Evolutionary conservation across 352 stramenopile genomes (phyloP), one percentile per base, ranked within the genome.

Genomic region (Peronospora destructor): DNA sequence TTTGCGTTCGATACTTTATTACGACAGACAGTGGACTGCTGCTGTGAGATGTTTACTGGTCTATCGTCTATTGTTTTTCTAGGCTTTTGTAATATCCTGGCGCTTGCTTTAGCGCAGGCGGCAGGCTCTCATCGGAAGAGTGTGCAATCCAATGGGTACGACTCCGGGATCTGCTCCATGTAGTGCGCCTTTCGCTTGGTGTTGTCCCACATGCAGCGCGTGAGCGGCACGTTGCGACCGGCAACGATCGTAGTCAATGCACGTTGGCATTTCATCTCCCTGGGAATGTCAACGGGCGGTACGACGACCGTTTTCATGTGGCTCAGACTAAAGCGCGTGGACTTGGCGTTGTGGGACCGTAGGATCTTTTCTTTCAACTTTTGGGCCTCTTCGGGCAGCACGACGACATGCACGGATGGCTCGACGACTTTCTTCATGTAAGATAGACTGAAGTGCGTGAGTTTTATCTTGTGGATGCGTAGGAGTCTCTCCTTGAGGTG

Each of bases 251-350:
- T 62, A 1, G 45, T 49, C 29, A 66, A 40, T 8, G 66, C 66
- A 36, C 66, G 66, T 35, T 46, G 49, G 45, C 64, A 64, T 49
- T 73, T 73, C 26, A 87, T 64, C 26, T 43, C 44, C 28, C 62
- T 56, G 5, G 73, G 73, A 40, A 84, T 76, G 17, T 64, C 39
- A 1, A 84, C 72, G 3, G 72, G 72, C 19, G 73, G 73, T 51
- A 84, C 66, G 9, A 70, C 73, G n/a, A 74, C 37, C 42, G 71
- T 75, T 46, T 68, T 67, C 74, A 81, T 70, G 40, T 79, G 68
- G 35, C 54, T 67, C 19, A 84, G 28, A 28, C 69, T 76, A 49
- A 84, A 84, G 13, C 56, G 55, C 14, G 59, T 62, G 14, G 66
- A 41, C 51, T 79, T 84, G 44, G 33, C 16, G 17, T 58, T 68